phyloP scores from a whole-genome alignment of 371 early-diverging fungal species.

The Nematocida ausubeli region DNA sequence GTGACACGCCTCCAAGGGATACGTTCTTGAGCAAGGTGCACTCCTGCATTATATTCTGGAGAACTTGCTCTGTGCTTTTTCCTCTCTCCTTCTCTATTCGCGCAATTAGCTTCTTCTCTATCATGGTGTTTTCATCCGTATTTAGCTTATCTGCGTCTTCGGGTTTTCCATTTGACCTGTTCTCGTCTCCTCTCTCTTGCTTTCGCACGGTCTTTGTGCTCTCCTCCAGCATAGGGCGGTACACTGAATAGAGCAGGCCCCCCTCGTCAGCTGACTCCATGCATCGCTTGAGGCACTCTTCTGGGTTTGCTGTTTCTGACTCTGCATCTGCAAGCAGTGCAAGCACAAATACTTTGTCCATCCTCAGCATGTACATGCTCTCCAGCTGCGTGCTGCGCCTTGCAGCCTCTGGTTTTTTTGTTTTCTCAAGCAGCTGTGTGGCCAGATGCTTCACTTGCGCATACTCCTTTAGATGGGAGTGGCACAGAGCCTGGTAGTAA shows the following conservation, averaged over 20 bases:
- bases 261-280: neutral
- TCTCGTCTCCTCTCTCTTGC: slow-evolving; percentile 27
- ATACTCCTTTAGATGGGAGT: slow-evolving; percentile 62
- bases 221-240: slow-evolving; percentile 33
- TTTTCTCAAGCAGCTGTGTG: slow-evolving; percentile 12
- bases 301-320: slow-evolving; percentile 42
- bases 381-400: slow-evolving; percentile 2
- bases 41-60: slow-evolving; percentile 2
- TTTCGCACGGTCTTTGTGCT: neutral
- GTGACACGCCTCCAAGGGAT: neutral
- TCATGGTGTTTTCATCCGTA: neutral
- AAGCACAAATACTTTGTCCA: slow-evolving; percentile 58
- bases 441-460: slow-evolving; percentile 53
- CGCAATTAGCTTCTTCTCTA: neutral
- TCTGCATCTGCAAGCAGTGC: slow-evolving; percentile 58
- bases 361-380: slow-evolving; percentile 56
- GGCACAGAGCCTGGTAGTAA: slow-evolving; percentile 64
- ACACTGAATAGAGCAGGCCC: slow-evolving; percentile 18
- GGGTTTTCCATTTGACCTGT: neutral
- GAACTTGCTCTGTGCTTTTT: neutral
- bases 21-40: slow-evolving; percentile 8
- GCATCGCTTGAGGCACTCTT: slow-evolving; percentile 44
- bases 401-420: slow-evolving; percentile 31
- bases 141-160: neutral
- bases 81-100: neutral